Conservation (phyloP, 192 early-diverging fungal species). For the Dissophora globulifera region DNA sequence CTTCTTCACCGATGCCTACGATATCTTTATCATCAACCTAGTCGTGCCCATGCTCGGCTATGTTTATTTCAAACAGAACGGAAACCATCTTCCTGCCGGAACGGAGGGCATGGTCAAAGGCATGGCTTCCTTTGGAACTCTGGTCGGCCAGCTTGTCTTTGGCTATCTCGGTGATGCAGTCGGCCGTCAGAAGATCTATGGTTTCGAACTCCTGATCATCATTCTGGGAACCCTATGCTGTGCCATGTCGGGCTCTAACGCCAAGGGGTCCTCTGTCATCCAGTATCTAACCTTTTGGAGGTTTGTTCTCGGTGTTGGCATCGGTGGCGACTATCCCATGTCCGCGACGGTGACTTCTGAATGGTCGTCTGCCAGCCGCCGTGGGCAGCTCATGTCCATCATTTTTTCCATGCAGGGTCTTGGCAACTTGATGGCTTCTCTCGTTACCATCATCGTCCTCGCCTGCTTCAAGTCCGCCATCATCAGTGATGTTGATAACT, state of each 20-base stretch:
- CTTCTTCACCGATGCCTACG: conserved; percentile 95
- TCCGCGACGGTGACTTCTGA: conserved; percentile 93
- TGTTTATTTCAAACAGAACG: conserved; percentile 66
- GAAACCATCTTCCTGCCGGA: conserved; percentile 67
- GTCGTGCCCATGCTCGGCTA: conserved; percentile 90
- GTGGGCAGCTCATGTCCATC: conserved; percentile 83
- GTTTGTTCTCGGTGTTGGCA: conserved; percentile 79
- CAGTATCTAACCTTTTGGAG: conserved; percentile 75
- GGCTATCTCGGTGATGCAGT: conserved; percentile 85
- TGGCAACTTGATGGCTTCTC: conserved; percentile 81
- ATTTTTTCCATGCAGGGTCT: conserved; percentile 95
- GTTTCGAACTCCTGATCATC: conserved; percentile 90
- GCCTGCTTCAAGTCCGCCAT: conserved; percentile 76
- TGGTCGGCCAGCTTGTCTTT: conserved; percentile 92
- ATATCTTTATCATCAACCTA: conserved; percentile 95
- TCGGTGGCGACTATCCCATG: conserved; percentile 83
- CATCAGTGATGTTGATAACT: conserved; percentile 64
- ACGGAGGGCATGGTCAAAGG: conserved; percentile 85
- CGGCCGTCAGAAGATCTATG: conserved; percentile 92
- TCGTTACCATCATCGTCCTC: conserved; percentile 75
- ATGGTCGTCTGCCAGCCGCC: conserved; percentile 79
- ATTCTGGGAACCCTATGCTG: conserved; percentile 88
- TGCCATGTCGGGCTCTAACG: conserved; percentile 76
- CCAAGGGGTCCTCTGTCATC: conserved; percentile 72
- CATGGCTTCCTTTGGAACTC: conserved; percentile 87